Conservation (phyloP, 2,329 filamentous ascomycete genomes). For the Monosporascus ibericus region DNA sequence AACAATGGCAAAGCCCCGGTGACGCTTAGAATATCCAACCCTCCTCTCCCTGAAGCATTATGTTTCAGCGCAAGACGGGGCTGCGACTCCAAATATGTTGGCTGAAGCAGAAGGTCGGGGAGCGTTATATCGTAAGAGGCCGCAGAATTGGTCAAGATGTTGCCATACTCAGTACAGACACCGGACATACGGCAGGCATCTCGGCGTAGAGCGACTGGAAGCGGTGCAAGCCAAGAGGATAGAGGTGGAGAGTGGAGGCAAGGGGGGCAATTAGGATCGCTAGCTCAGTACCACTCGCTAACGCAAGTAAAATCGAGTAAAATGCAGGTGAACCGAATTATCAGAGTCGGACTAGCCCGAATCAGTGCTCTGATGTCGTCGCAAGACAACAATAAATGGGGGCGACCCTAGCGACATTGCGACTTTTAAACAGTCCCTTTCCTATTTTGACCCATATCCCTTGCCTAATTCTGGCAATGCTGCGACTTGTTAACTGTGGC, state of each 20-base stretch:
- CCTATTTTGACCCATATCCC: neutral
- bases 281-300: neutral
- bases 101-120: too few relatives aligned
- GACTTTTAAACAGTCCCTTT: neutral
- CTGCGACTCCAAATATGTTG: too few relatives aligned
- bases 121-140: too few relatives aligned
- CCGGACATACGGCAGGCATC: too few relatives aligned
- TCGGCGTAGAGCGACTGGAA: too few relatives aligned
- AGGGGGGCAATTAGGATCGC: neutral
- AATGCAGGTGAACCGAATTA: neutral
- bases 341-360: neutral
- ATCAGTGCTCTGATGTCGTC: neutral
- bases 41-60: too few relatives aligned
- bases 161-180: too few relatives aligned
- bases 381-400: neutral
- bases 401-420: neutral
- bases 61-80: too few relatives aligned
- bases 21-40: neutral
- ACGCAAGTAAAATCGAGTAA: neutral
- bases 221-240: too few relatives aligned
- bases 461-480: neutral
- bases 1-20: neutral
- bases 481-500: neutral
- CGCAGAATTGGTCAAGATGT: too few relatives aligned
- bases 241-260: neutral